Evolutionary conservation across 2,329 filamentous ascomycete genomes (phyloP).

Genomic region (Zymoseptoria ardabiliae): DNA sequence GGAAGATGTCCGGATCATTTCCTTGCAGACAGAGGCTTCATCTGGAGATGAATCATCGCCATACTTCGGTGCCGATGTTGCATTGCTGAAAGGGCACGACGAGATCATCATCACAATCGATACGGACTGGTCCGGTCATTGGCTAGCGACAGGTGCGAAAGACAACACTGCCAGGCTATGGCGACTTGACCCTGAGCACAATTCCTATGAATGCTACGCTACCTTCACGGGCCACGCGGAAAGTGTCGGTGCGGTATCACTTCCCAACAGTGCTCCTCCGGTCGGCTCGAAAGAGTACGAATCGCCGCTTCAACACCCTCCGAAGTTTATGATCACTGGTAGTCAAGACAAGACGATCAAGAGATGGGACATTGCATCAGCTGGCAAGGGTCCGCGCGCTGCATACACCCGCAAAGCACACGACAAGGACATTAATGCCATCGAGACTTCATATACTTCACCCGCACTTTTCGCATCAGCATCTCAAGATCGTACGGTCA

Average conservation of each 20-base stretch:
- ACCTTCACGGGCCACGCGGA: constrained; percentile 88
- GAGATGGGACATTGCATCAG: constrained; percentile 67
- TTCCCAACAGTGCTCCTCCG: constrained; percentile 64
- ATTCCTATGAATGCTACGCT: constrained; percentile 71
- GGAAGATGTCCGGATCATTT: constrained; percentile 84
- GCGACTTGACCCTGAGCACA: constrained; percentile 69
- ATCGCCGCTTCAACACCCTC: constrained; percentile 71
- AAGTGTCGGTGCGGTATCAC: constrained; percentile 79
- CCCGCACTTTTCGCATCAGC: constrained; percentile 86
- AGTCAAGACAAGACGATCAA: constrained; percentile 96
- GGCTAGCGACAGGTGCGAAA: constrained; percentile 93
- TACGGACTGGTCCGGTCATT: constrained; percentile 92
- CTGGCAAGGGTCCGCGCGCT: constrained; percentile 52
- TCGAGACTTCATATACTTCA: constrained; percentile 62
- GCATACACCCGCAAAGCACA: constrained; percentile 89
- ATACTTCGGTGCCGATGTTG: constrained; percentile 87
- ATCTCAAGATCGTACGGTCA: constrained; percentile 92
- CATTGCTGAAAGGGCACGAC: constrained; percentile 77
- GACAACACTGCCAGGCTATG: constrained; percentile 91
- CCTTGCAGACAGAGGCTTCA: constrained; percentile 42
- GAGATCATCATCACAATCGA: constrained; percentile 95
- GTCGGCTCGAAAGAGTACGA: constrained; percentile 62
- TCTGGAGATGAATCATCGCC: constrained; percentile 15
- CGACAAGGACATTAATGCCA: constrained; percentile 96
- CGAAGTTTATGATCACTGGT: constrained; percentile 78